Evolutionary conservation across 176 grass and related monocot species (phyloP).

Genomic region (Rhynchospora breviuscula): DNA sequence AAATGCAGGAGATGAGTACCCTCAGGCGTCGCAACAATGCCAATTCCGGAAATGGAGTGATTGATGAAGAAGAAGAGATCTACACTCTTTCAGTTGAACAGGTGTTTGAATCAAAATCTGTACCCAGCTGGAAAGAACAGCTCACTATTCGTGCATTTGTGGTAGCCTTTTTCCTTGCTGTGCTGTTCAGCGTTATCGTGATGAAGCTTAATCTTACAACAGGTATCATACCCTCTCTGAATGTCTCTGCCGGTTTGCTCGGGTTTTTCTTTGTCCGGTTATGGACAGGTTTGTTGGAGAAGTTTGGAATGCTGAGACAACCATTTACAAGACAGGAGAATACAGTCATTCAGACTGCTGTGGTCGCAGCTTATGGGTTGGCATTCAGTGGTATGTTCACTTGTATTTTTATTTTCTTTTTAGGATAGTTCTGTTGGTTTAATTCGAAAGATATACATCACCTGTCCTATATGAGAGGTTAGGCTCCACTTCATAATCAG

Average conservation of each 20-base stretch:
- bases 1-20: slow-evolving; percentile 19
- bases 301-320: slow-evolving; percentile 24
- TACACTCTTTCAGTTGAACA: slow-evolving; percentile 35
- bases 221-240: slow-evolving; percentile 78
- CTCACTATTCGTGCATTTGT: slow-evolving; percentile 63
- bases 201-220: slow-evolving; percentile 91
- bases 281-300: slow-evolving; percentile 46
- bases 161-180: slow-evolving; percentile 40
- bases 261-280: slow-evolving; percentile 50
- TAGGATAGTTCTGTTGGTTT: not conserved
- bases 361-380: slow-evolving; percentile 67
- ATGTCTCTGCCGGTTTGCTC: slow-evolving; percentile 63
- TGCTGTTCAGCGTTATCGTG: slow-evolving; percentile 58
- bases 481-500: not conserved
- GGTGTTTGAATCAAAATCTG: slow-evolving; percentile 34
- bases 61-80: no score
- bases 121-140: slow-evolving; percentile 63
- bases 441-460: not conserved
- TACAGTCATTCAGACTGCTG: slow-evolving; percentile 71
- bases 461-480: not conserved
- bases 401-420: not conserved
- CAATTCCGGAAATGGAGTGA: not conserved
- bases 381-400: slow-evolving; percentile 64
- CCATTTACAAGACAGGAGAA: slow-evolving; percentile 81
- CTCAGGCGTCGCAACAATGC: slow-evolving; percentile 35